Evolutionary conservation across 306 rosid genomes (phyloP).

Genomic region (Vigna hirtella): DNA sequence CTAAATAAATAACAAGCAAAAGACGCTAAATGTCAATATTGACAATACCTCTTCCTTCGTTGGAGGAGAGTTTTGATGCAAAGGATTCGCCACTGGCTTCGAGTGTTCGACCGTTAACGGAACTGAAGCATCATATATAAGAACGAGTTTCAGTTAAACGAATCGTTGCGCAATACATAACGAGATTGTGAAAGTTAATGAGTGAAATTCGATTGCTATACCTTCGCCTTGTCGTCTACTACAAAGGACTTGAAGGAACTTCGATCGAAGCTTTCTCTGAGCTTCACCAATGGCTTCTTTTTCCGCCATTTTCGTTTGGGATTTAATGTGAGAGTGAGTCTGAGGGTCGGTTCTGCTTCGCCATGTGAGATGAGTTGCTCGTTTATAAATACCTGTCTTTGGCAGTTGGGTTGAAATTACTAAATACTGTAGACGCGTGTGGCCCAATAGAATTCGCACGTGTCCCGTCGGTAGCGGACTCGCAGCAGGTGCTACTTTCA

Average conservation of each 20-base stretch:
- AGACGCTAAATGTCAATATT: constrained; percentile 11
- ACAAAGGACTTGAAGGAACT: constrained; percentile 59
- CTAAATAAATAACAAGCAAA: not conserved
- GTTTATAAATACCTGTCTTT: constrained; percentile 20
- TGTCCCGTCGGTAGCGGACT: too few species aligned
- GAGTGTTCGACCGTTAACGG: constrained; percentile 59
- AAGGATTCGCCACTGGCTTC: constrained; percentile 61
- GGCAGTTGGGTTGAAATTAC: not conserved
- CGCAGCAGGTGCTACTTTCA: too few species aligned
- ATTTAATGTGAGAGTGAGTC: constrained; percentile 7
- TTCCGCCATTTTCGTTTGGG: constrained; percentile 52
- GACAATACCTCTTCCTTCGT: constrained; percentile 60
- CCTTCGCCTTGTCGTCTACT: constrained; percentile 63
- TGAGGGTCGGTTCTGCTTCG: not conserved
- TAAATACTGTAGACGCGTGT: not conserved
- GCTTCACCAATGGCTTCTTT: constrained; percentile 43
- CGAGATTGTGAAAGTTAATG: not conserved
- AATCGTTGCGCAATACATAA: not conserved
- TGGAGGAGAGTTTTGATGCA: constrained; percentile 57
- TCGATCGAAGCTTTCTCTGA: constrained; percentile 57
- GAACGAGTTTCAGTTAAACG: constrained; percentile 1
- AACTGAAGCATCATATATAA: constrained; percentile 54
- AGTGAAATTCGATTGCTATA: constrained; percentile 25
- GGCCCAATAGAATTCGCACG: too few species aligned
- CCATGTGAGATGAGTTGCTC: not conserved